phyloP scores from a whole-genome alignment of 2,329 filamentous ascomycete genomes.

The Ceratocystis smalleyi region DNA sequence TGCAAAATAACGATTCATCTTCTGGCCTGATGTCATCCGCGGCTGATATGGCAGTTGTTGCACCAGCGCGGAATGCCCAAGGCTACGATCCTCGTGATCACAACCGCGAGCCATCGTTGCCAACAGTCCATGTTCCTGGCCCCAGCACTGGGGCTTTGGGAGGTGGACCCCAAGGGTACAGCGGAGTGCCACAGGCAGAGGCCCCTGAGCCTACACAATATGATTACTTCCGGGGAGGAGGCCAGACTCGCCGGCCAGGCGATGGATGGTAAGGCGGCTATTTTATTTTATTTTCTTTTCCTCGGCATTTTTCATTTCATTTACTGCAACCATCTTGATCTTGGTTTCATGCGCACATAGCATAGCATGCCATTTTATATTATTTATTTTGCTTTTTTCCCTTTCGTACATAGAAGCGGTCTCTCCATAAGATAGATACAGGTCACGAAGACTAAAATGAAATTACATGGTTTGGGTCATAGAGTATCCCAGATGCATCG shows the following conservation, averaged over 20 bases:
- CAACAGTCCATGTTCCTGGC: constrained; percentile 23
- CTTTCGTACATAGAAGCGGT: neutral
- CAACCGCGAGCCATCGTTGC: constrained; percentile 11
- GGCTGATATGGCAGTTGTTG: constrained; percentile 34
- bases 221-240: constrained; percentile 39
- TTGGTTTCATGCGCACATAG: no score
- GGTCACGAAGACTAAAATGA: no score
- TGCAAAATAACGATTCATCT: constrained; percentile 37
- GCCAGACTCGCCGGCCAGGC: constrained; percentile 23
- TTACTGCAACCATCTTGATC: neutral
- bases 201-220: constrained; percentile 36
- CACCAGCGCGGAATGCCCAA: constrained; percentile 23
- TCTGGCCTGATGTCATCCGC: constrained; percentile 38
- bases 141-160: constrained; percentile 37
- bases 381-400: constrained; percentile 12
- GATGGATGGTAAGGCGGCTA: constrained; percentile 26
- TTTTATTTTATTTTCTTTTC: no score
- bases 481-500: no score
- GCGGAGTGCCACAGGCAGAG: constrained; percentile 40
- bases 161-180: constrained; percentile 44
- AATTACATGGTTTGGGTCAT: neutral
- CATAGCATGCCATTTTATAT: constrained; percentile 13
- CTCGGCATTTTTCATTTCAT: neutral
- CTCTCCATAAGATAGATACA: neutral
- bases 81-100: constrained; percentile 23